Evolutionary conservation across 2,329 filamentous ascomycete genomes (phyloP).

Genomic region (Penicillium hesseltinei): DNA sequence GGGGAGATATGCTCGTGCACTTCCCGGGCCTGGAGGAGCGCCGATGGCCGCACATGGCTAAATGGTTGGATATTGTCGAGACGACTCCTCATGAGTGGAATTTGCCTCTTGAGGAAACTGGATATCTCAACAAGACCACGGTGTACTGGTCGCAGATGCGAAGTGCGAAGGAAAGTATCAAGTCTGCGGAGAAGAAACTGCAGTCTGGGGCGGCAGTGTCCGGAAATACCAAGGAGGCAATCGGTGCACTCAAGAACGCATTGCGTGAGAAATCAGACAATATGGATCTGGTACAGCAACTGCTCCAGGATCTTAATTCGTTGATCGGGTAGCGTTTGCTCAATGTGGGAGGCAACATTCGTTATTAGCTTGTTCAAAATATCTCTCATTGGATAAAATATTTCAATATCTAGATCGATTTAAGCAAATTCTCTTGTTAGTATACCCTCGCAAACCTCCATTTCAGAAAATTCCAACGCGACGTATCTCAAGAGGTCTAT

Average conservation of each 20-base stretch:
- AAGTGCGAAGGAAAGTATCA: neutral
- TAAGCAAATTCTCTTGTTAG: neutral
- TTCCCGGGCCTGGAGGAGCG: conserved; percentile 28
- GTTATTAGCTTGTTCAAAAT: neutral
- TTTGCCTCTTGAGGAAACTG: conserved; percentile 23
- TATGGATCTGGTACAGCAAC: neutral
- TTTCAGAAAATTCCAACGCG: neutral
- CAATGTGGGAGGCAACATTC: neutral
- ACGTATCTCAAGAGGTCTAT: neutral
- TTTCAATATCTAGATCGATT: neutral
- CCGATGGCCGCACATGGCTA: conserved; percentile 27
- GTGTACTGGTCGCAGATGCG: conserved; percentile 23
- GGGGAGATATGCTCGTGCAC: conserved; percentile 32
- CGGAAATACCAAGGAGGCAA: neutral
- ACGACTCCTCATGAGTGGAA: conserved; percentile 22
- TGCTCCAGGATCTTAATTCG: conserved; percentile 1
- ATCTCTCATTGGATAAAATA: neutral
- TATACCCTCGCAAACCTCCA: neutral
- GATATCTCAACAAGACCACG: conserved; percentile 16
- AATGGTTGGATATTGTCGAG: conserved; percentile 28
- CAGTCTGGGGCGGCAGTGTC: neutral
- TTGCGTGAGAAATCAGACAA: conserved; percentile 2
- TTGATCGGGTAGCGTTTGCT: neutral
- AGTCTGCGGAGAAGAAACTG: neutral
- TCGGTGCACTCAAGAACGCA: neutral